A percentile compares a stretch with the other conserved stretches of the same genome.
Evolutionary conservation across 805 yeast genomes (phyloP).

Genomic region (Teunomyces atbi): DNA sequence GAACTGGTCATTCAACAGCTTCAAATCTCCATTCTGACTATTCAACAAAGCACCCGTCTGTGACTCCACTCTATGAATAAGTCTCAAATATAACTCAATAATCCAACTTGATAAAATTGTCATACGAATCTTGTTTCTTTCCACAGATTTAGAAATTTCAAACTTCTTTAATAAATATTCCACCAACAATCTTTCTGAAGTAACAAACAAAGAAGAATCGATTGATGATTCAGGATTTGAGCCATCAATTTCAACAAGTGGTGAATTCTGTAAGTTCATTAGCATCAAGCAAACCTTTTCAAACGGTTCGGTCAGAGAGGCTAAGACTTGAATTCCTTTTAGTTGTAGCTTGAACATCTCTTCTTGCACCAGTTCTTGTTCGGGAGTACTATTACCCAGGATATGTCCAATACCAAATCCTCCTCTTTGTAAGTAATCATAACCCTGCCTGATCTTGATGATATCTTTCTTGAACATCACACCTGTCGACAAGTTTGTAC

Average conservation of each 20-base stretch:
- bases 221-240: background rate
- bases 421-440: conserved; percentile 34
- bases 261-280: conserved; percentile 15
- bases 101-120: conserved; percentile 64
- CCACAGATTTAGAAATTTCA: conserved; percentile 19
- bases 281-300: conserved; percentile 64
- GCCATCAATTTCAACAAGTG: background rate
- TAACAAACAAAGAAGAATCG: conserved; percentile 1
- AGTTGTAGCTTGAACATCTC: conserved; percentile 33
- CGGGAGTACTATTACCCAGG: background rate
- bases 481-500: background rate
- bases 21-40: conserved; percentile 1
- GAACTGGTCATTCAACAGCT: conserved; percentile 15
- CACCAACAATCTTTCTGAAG: conserved; percentile 26
- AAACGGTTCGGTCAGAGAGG: conserved; percentile 61
- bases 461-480: conserved; percentile 34
- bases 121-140: conserved; percentile 31
- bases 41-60: conserved; percentile 6
- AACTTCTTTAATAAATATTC: conserved; percentile 36
- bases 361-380: background rate
- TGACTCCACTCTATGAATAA: conserved; percentile 42
- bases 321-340: conserved; percentile 46
- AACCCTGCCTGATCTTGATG: conserved; percentile 56
- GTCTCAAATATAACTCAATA: conserved; percentile 54
- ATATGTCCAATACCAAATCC: conserved; percentile 30